A percentile compares a stretch with the other conserved stretches of the same genome.
Evolutionary conservation across 306 rosid genomes (phyloP).

Genomic region (Hippophae rhamnoides): DNA sequence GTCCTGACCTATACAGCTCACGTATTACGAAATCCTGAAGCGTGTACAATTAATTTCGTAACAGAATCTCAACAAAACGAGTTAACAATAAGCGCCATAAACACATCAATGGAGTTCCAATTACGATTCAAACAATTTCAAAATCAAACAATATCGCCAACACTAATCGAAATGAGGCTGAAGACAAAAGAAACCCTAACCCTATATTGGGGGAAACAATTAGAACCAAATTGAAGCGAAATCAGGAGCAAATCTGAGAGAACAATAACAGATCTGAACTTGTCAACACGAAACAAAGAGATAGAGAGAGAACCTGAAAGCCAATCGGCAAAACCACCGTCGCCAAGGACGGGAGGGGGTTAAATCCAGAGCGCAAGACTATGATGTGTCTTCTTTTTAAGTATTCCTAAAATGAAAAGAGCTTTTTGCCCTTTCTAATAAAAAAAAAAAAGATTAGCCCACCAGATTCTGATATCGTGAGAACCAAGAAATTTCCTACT

Average conservation of each 20-base stretch:
- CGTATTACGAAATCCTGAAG: too few species aligned
- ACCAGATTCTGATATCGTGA: constrained; percentile 12
- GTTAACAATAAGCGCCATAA: too few species aligned
- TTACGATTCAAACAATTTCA: not conserved
- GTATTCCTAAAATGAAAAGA: constrained; percentile 4
- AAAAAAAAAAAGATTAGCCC: not conserved
- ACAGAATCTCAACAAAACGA: too few species aligned
- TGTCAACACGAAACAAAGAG: constrained; percentile 21
- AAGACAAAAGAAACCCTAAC: constrained; percentile 2
- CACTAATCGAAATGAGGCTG: not conserved
- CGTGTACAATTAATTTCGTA: too few species aligned
- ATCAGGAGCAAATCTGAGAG: constrained; percentile 8
- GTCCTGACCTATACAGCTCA: too few species aligned
- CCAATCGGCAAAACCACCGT: constrained; percentile 83
- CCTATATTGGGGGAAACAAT: not conserved
- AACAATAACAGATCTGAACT: constrained; percentile 11
- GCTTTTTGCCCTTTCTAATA: constrained; percentile 1
- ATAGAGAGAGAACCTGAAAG: constrained; percentile 45
- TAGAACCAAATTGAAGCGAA: constrained; percentile 1
- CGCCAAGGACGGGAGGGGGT: constrained; percentile 82
- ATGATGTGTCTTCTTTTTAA: constrained; percentile 8
- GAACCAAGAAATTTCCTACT: constrained; percentile 25
- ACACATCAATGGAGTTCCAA: not conserved
- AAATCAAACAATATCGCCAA: not conserved
- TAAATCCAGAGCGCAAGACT: constrained; percentile 73